A percentile compares a stretch with the other conserved stretches of the same genome.
phyloP scores from a whole-genome alignment of 176 grass and related monocot genomes.

The Cenchrus purpureus region DNA sequence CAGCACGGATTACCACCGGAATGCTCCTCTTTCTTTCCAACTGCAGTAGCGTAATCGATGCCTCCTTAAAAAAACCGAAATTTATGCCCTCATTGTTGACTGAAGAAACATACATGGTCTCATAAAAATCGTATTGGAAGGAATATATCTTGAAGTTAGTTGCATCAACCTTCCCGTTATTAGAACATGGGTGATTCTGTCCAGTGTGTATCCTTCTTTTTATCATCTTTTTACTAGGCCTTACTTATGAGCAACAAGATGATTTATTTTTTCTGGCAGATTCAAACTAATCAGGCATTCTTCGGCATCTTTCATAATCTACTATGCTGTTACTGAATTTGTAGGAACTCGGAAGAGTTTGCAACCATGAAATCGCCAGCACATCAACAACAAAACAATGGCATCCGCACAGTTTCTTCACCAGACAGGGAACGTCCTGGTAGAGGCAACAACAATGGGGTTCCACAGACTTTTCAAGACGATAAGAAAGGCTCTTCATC shows the following conservation, averaged over 20 bases:
- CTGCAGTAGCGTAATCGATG: neutral
- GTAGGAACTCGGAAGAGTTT: slow-evolving; percentile 65
- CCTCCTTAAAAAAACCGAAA: neutral
- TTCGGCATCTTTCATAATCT: slow-evolving; percentile 37
- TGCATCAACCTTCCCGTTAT: neutral
- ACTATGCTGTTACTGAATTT: slow-evolving; percentile 21
- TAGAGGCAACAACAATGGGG: slow-evolving; percentile 46
- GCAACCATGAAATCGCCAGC: slow-evolving; percentile 53
- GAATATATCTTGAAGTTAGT: neutral
- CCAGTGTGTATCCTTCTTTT: neutral
- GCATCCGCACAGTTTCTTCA: slow-evolving; percentile 29
- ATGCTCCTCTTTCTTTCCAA: slow-evolving; percentile 1
- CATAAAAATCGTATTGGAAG: neutral
- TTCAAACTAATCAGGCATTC: neutral
- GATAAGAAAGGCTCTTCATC: slow-evolving; percentile 81
- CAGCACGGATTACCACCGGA: neutral
- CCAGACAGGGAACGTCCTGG: slow-evolving; percentile 45
- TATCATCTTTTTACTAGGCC: neutral
- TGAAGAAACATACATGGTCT: neutral
- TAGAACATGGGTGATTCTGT: neutral
- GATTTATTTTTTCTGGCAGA: slow-evolving; percentile 5
- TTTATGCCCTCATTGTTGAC: neutral
- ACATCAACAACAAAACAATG: slow-evolving; percentile 58
- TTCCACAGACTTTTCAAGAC: slow-evolving; percentile 42
- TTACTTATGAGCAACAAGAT: neutral